Percentiles rank a stretch among this genome's conserved stretches.
Conservation (phyloP, 2,329 filamentous ascomycete species). For the Pseudofabraea citricarpa region DNA sequence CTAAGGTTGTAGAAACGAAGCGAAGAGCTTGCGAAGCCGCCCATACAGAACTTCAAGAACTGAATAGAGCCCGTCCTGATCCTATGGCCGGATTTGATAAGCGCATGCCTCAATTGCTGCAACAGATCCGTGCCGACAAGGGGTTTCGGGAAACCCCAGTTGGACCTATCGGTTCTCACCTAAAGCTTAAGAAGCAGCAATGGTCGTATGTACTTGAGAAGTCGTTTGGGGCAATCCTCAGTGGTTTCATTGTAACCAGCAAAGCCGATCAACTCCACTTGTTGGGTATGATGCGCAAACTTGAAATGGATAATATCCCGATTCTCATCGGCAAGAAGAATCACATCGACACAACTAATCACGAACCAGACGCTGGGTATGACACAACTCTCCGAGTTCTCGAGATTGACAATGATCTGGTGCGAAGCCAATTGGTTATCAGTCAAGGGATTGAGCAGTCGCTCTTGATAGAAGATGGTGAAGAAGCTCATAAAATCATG, state of each 20-base stretch:
- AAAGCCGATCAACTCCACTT: slow-evolving; percentile 72
- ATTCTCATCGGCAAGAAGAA: slow-evolving; percentile 60
- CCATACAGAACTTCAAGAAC: slow-evolving; percentile 42
- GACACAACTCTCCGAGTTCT: slow-evolving; percentile 78
- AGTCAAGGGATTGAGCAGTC: slow-evolving; percentile 78
- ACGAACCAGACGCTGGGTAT: slow-evolving; percentile 69
- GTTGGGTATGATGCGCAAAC: slow-evolving; percentile 55
- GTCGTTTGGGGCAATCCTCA: slow-evolving; percentile 63
- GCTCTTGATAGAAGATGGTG: slow-evolving; percentile 66
- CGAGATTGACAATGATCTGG: slow-evolving; percentile 73
- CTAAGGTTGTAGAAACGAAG: slow-evolving; percentile 33
- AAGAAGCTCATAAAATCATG: slow-evolving; percentile 66
- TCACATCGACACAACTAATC: slow-evolving; percentile 51
- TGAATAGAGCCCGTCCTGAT: slow-evolving; percentile 54
- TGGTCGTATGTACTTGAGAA: slow-evolving; percentile 84
- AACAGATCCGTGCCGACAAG: slow-evolving; percentile 62
- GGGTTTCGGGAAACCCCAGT: slow-evolving; percentile 70
- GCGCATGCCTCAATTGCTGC: slow-evolving; percentile 59
- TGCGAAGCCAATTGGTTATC: slow-evolving; percentile 81
- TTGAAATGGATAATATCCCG: slow-evolving; percentile 42
- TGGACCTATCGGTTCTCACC: slow-evolving; percentile 75
- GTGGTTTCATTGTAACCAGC: slow-evolving; percentile 75
- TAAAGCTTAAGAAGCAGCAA: slow-evolving; percentile 70
- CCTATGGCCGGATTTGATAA: slow-evolving; percentile 60
- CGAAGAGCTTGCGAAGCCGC: slow-evolving; percentile 48